phyloP scores from a whole-genome alignment of 352 stramenopile genomes.

The Pythium brachiatum region DNA sequence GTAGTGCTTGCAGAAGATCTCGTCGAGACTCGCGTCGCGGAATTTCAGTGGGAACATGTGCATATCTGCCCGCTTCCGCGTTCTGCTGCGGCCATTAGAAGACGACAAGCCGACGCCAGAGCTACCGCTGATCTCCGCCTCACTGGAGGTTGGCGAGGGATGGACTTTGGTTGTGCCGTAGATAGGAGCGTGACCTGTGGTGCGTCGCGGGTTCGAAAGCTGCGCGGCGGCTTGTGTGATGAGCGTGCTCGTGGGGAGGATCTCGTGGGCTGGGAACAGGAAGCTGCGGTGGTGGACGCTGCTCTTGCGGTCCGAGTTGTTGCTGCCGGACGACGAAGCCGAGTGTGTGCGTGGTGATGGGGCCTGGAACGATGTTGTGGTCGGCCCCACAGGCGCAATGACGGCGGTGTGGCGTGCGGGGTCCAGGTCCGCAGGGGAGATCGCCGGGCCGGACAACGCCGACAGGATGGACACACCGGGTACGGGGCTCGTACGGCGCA shows the following conservation, averaged over 20 bases:
- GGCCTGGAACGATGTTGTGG: slow-evolving; percentile 9
- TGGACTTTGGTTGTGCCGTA: slow-evolving; percentile 40
- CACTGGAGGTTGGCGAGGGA: slow-evolving; percentile 17
- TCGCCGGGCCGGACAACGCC: background rate
- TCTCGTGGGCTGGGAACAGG: slow-evolving; percentile 37
- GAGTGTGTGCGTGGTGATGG: slow-evolving; percentile 24
- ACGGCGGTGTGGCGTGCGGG: background rate
- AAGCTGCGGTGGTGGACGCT: slow-evolving; percentile 39
- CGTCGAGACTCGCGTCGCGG: slow-evolving; percentile 53
- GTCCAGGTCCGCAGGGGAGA: background rate
- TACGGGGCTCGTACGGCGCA: background rate
- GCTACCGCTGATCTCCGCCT: slow-evolving; percentile 9
- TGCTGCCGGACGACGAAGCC: slow-evolving; percentile 28
- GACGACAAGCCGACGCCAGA: background rate
- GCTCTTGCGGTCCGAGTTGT: slow-evolving; percentile 29
- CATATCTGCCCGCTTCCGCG: slow-evolving; percentile 39
- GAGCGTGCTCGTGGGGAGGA: slow-evolving; percentile 40
- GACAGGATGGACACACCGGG: slow-evolving; percentile 1
- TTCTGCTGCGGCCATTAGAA: background rate
- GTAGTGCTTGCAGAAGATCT: slow-evolving; percentile 74
- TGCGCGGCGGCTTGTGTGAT: slow-evolving; percentile 31
- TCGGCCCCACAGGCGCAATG: background rate
- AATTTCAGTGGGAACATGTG: slow-evolving; percentile 59
- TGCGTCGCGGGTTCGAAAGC: slow-evolving; percentile 23
- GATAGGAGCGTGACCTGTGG: slow-evolving; percentile 23